A percentile compares a stretch with the other conserved stretches of the same genome.
These are phyloP conservation scores for Microbotryum silenes-acaulis DNA, from an alignment of 1,284 basidiomycete species.

Conservation along the genomic window DNA sequence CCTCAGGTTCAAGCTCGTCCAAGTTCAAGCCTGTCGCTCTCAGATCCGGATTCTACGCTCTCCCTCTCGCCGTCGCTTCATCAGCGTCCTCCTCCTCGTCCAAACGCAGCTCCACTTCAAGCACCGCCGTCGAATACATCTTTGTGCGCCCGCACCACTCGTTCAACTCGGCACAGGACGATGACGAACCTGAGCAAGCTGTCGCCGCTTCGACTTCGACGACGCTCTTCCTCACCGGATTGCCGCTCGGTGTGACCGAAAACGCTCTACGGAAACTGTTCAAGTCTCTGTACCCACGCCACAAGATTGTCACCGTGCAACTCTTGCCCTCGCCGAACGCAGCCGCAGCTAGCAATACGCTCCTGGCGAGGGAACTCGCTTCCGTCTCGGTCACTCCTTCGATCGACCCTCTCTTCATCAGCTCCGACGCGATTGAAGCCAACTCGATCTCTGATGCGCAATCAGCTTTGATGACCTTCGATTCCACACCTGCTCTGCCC, in stretches of 20 bases:
- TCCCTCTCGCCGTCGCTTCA: too few relatives aligned
- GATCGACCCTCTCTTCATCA: neutral
- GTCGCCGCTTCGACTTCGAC: neutral
- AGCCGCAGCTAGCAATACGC: neutral
- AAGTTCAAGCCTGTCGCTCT: constrained; percentile 10
- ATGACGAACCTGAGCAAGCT: neutral
- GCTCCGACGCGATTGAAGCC: too few relatives aligned
- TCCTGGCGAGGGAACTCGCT: neutral
- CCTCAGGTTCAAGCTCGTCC: neutral
- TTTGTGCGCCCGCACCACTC: neutral
- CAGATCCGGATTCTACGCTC: neutral
- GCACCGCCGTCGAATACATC: neutral
- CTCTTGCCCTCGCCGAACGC: neutral
- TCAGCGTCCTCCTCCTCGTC: neutral
- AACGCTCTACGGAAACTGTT: neutral
- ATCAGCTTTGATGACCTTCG: constrained; percentile 18
- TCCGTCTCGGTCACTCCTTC: neutral
- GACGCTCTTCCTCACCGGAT: constrained; percentile 2
- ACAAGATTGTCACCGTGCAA: neutral
- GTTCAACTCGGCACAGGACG: neutral
- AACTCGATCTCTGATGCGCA: too few relatives aligned
- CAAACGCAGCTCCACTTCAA: constrained; percentile 3
- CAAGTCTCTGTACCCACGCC: neutral
- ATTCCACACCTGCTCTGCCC: constrained; percentile 8
- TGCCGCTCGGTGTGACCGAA: neutral